These are phyloP conservation scores for Podospora comata DNA, from an alignment of 495 filamentous ascomycete genomes.

Conservation along the genomic window DNA sequence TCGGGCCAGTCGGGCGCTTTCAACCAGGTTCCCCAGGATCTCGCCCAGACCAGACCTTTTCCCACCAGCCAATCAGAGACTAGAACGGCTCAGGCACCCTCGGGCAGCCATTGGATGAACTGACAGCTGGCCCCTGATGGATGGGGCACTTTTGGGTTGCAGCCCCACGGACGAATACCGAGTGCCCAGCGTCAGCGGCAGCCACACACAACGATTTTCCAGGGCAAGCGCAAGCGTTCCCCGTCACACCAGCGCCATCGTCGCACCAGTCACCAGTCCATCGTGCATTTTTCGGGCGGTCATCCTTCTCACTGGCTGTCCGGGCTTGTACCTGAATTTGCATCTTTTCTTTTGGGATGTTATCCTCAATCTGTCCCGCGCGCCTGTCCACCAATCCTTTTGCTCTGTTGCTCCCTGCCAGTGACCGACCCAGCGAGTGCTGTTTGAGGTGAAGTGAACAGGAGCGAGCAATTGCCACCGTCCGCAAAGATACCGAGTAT, in stretches of 20 bases:
- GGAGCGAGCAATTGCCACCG: not conserved
- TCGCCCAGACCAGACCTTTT: slow-evolving; percentile 12
- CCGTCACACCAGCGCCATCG: slow-evolving; percentile 19
- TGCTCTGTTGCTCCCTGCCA: not conserved
- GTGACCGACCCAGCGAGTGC: not conserved
- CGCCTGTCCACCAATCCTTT: not conserved
- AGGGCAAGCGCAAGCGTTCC: slow-evolving; percentile 5
- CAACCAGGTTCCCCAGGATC: slow-evolving; percentile 30
- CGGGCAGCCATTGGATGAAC: slow-evolving; percentile 21
- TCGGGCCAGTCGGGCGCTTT: slow-evolving; percentile 20
- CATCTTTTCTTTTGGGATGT: not conserved
- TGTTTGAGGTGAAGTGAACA: slow-evolving; percentile 1
- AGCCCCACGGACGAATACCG: slow-evolving; percentile 17
- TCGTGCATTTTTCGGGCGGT: not conserved
- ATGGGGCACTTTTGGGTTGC: not conserved
- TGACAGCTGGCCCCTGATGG: slow-evolving; percentile 7
- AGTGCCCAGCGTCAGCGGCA: not conserved
- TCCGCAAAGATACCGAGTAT: not conserved
- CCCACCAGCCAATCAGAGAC: slow-evolving; percentile 2
- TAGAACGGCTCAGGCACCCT: slow-evolving; percentile 20
- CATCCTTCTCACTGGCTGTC: not conserved
- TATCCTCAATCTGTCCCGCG: not conserved
- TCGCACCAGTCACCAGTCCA: slow-evolving; percentile 12
- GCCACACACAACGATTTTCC: not conserved
- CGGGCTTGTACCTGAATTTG: not conserved